phyloP scores from a whole-genome alignment of 1,284 basidiomycete genomes.

The Xerocomus minutiporus region DNA sequence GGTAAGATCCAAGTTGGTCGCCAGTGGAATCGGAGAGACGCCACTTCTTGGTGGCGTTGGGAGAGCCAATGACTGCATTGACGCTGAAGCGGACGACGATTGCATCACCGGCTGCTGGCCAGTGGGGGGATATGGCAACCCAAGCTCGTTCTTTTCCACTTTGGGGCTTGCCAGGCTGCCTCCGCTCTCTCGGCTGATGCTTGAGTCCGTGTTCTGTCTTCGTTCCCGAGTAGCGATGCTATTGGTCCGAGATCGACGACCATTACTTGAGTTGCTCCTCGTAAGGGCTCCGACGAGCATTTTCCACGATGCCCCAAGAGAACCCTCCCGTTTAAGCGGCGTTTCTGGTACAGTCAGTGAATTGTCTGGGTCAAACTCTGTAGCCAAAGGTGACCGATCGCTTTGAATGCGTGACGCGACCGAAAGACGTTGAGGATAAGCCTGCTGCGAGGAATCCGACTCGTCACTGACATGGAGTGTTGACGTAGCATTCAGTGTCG shows the following conservation, averaged over 20 bases:
- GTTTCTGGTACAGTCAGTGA: constrained; percentile 43
- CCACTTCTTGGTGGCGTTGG: constrained; percentile 51
- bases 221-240: constrained; percentile 63
- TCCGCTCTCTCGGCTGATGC: constrained; percentile 70
- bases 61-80: constrained; percentile 54
- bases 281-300: constrained; percentile 33
- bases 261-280: constrained; percentile 57
- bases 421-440: constrained; percentile 56
- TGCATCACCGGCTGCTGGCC: constrained; percentile 48
- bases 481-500: constrained; percentile 41
- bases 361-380: constrained; percentile 59
- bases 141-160: constrained; percentile 48
- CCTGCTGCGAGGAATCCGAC: constrained; percentile 43
- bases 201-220: constrained; percentile 64
- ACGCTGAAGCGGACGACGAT: constrained; percentile 61
- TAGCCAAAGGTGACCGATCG: constrained; percentile 50
- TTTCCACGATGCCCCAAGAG: constrained; percentile 65
- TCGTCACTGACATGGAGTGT: constrained; percentile 41
- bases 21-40: constrained; percentile 66
- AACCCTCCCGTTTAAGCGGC: constrained; percentile 52
- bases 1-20: constrained; percentile 54
- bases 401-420: constrained; percentile 54
- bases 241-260: constrained; percentile 72
- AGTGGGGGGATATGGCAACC: constrained; percentile 38
- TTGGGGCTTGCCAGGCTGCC: constrained; percentile 60